Conservation (phyloP, 495 filamentous ascomycete species). For the Neurospora hispaniola region DNA sequence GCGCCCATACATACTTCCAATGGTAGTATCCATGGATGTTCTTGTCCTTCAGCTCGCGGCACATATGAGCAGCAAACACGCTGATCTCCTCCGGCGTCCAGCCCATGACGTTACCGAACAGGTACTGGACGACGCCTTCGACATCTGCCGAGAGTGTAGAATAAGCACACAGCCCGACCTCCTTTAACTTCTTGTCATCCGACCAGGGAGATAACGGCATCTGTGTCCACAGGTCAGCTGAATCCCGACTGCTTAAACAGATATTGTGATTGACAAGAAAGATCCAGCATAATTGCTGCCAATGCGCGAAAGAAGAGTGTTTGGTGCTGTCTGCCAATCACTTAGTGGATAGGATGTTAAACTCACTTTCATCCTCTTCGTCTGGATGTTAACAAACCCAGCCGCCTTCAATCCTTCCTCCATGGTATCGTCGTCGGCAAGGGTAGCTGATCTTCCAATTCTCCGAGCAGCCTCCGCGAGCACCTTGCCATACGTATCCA, state of each 20-base stretch:
- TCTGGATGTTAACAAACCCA: slow-evolving; percentile 15
- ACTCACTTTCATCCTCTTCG: not conserved
- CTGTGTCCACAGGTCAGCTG: not conserved
- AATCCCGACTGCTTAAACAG: not conserved
- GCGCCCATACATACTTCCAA: slow-evolving; percentile 21
- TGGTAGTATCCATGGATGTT: slow-evolving; percentile 9
- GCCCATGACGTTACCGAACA: slow-evolving; percentile 19
- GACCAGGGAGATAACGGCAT: not conserved
- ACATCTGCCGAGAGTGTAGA: not conserved
- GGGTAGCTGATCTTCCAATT: slow-evolving; percentile 6
- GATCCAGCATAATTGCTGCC: no score
- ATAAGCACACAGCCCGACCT: not conserved
- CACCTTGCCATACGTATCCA: slow-evolving; percentile 14
- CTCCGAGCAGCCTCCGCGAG: slow-evolving; percentile 7
- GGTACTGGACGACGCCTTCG: slow-evolving; percentile 16
- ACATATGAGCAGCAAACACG: slow-evolving; percentile 10
- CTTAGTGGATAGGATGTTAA: not conserved
- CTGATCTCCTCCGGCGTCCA: slow-evolving; percentile 14
- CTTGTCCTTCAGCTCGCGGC: slow-evolving; percentile 11
- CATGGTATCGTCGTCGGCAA: slow-evolving; percentile 21
- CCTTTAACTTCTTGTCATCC: not conserved
- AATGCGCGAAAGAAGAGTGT: no score
- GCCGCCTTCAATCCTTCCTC: slow-evolving; percentile 28
- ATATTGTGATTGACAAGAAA: not conserved
- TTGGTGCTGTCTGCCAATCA: not conserved